Evolutionary conservation across 306 rosid species (phyloP).

Genomic region (Corylus avellana): DNA sequence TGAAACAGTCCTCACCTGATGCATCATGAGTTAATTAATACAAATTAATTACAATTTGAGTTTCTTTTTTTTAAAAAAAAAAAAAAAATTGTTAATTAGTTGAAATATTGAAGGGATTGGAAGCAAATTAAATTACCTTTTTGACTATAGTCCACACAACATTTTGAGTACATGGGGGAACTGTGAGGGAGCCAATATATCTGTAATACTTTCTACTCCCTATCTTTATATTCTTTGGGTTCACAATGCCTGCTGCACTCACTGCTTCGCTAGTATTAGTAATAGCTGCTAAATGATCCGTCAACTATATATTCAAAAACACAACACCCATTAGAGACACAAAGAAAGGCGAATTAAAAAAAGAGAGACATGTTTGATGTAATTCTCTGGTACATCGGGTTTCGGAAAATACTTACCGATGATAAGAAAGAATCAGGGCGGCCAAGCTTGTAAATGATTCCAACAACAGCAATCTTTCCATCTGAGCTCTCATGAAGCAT

Average conservation of each 20-base stretch:
- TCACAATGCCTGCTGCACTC: constrained; percentile 32
- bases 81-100: too few relatives aligned
- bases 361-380: too few relatives aligned
- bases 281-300: constrained; percentile 28
- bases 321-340: too few relatives aligned
- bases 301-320: constrained; percentile 33
- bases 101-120: background rate
- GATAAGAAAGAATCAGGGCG: constrained; percentile 51
- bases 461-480: constrained; percentile 57
- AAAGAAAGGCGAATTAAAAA: too few relatives aligned
- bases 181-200: constrained; percentile 73
- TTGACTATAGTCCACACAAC: constrained; percentile 56
- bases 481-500: constrained; percentile 1
- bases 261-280: constrained; percentile 15
- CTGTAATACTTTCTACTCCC: constrained; percentile 44
- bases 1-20: constrained; percentile 53
- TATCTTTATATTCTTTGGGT: constrained; percentile 40
- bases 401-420: constrained; percentile 30
- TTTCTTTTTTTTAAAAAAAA: too few relatives aligned
- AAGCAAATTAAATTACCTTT: constrained; percentile 28
- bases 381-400: too few relatives aligned
- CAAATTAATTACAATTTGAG: too few relatives aligned
- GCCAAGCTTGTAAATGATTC: constrained; percentile 53
- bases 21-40: background rate
- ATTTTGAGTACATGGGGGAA: constrained; percentile 67